Evolutionary conservation across 441 rosid genomes (phyloP).

Genomic region (Rhodomyrtus psidioides): DNA sequence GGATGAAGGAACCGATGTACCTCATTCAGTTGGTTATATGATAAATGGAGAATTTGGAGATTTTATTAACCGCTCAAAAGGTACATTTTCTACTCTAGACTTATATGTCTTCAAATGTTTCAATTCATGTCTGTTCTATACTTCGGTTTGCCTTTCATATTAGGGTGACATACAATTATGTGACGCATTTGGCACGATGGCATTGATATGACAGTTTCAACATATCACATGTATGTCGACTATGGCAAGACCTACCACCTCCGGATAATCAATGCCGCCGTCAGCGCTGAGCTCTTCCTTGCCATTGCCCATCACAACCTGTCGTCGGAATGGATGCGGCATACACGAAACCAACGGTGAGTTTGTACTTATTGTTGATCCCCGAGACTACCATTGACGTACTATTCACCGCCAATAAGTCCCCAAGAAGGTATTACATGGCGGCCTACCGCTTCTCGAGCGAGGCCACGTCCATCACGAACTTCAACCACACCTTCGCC

Average conservation of each 20-base stretch:
- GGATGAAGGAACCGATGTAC: background rate
- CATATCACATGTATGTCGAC: background rate
- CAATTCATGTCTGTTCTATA: background rate
- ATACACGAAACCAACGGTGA: background rate
- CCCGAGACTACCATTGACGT: background rate
- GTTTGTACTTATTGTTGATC: background rate
- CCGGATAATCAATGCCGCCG: background rate
- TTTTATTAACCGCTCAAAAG: too few species aligned
- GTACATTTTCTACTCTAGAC: background rate
- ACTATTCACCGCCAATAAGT: background rate
- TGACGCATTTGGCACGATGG: background rate
- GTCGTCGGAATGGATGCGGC: background rate
- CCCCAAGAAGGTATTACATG: background rate
- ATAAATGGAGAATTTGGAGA: background rate
- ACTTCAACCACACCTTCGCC: background rate
- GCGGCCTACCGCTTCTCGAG: background rate
- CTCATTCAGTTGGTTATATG: background rate
- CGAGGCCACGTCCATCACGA: background rate
- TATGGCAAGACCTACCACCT: background rate
- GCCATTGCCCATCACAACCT: background rate
- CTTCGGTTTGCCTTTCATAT: background rate
- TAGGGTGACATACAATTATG: background rate
- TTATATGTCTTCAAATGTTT: background rate
- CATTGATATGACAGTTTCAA: background rate
- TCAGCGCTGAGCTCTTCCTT: background rate